phyloP scores from a whole-genome alignment of 805 yeast genomes.

The Starmerella tilneyi region DNA sequence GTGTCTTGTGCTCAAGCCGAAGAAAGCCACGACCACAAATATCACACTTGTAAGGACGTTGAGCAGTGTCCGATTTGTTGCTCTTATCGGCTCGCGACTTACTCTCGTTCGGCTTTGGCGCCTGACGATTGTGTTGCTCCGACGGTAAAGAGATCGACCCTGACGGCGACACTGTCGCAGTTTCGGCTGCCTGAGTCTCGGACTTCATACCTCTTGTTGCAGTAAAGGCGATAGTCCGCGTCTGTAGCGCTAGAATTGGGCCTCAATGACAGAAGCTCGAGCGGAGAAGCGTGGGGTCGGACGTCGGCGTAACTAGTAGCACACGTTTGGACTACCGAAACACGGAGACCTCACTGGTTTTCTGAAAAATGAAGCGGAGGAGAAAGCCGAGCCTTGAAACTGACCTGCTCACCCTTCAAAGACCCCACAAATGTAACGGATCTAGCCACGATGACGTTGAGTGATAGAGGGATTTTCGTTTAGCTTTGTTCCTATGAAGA shows the following conservation, averaged over 20 bases:
- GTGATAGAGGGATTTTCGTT: conserved; percentile 2
- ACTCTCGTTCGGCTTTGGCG: conserved; percentile 2
- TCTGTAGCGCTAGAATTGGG: too few species aligned
- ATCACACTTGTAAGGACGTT: conserved; percentile 74
- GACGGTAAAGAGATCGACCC: conserved; percentile 5
- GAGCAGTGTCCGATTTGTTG: conserved; percentile 27
- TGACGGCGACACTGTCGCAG: conserved; percentile 1
- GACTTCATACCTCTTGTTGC: not conserved
- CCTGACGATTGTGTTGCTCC: conserved; percentile 6
- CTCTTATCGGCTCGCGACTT: not conserved
- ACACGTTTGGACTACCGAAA: too few species aligned
- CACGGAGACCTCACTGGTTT: not conserved
- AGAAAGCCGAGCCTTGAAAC: not conserved
- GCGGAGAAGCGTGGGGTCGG: conserved; percentile 5
- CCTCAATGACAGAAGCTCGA: not conserved
- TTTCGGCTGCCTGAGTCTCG: conserved; percentile 5
- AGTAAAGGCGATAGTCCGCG: too few species aligned
- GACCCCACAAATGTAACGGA: not conserved
- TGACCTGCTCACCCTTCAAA: not conserved
- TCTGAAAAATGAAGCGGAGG: not conserved
- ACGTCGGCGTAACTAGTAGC: too few species aligned
- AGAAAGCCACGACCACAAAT: conserved; percentile 79
- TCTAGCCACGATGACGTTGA: not conserved
- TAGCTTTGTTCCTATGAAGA: not conserved
- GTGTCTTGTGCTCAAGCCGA: conserved; percentile 79